Evolutionary conservation across 352 stramenopile genomes (phyloP), one percentile per base, ranked within the genome.

Genomic region (Phytophthora sp.): DNA sequence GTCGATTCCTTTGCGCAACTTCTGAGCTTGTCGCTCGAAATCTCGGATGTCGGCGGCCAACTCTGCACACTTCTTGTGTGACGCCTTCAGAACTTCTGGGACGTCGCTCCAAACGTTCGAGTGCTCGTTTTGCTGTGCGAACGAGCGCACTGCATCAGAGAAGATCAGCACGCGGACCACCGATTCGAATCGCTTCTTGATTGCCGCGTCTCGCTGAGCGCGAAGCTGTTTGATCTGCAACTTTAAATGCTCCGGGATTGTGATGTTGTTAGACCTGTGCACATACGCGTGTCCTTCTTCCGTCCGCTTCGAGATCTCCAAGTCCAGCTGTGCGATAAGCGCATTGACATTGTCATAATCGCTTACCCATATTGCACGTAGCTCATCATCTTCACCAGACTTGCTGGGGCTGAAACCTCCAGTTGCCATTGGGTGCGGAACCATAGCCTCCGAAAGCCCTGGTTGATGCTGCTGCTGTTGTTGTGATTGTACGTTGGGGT

Each of bases 161-260:
- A 82, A 88, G 32, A 88, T 72, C 21, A 88, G 62, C 28, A 88
- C 78, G 43, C 81, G 80, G 28, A 77, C 69, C 17, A 83, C 54
- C 6, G 74, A 72, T 37, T 78, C 55, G 20, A 73, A 70, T 17
- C 80, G 70, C 37, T 68, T 66, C n/a, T 74, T 74, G 6, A 70
- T 39, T 10, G 69, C 69, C n/a, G 57, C 21, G 13, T 76, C 62
- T 13, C 84, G 56, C 49, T 64, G 51, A 11, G 28, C 35, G 15
- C 59, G 58, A 32, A 83, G 72, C 8, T 74, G 60, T 12, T 59
- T 54, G 23, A 87, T 77, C 61, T 72, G 68, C 21, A 72, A 39
- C 59, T 79, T 83, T 12, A 89, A 50, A 38, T 72, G 65, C 7
- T 79, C 70, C 2, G 80, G 76, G 24, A 77, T 72, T 20, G 58